phyloP scores from a whole-genome alignment of 2,329 filamentous ascomycete species.

The Penicillium sp. region DNA sequence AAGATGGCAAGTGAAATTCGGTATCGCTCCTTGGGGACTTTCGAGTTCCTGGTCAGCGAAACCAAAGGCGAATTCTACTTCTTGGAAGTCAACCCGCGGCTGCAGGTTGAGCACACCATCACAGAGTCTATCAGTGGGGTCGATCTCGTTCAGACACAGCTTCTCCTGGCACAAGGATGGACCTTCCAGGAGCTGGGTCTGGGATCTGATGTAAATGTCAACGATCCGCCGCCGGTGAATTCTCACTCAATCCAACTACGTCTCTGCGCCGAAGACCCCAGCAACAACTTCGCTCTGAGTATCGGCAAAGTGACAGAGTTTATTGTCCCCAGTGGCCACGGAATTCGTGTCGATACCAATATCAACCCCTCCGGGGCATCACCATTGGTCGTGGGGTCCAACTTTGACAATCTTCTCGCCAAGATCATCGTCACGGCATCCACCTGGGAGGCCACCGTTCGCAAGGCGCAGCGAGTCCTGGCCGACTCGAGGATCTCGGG shows the following conservation, averaged over 20 bases:
- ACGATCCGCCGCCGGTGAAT: slow-evolving; percentile 40
- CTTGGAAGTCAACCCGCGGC: slow-evolving; percentile 61
- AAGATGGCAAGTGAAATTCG: slow-evolving; percentile 45
- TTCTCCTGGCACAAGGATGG: slow-evolving; percentile 56
- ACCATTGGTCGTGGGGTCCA: slow-evolving; percentile 49
- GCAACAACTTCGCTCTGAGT: slow-evolving; percentile 57
- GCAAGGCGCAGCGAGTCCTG: slow-evolving; percentile 58
- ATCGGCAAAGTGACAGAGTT: slow-evolving; percentile 61
- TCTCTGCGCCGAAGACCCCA: slow-evolving; percentile 59
- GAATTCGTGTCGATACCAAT: slow-evolving; percentile 60
- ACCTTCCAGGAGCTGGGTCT: slow-evolving; percentile 42
- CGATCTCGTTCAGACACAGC: slow-evolving; percentile 59
- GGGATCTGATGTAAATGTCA: slow-evolving; percentile 30
- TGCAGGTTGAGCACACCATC: slow-evolving; percentile 65
- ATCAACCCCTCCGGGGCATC: slow-evolving; percentile 46
- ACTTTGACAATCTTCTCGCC: slow-evolving; percentile 62
- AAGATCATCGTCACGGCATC: slow-evolving; percentile 61
- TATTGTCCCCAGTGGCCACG: slow-evolving; percentile 58
- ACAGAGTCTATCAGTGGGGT: slow-evolving; percentile 57
- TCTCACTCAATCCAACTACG: slow-evolving; percentile 57
- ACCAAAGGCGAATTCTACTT: slow-evolving; percentile 56
- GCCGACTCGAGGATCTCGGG: slow-evolving; percentile 58
- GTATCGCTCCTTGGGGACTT: slow-evolving; percentile 63
- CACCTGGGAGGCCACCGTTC: slow-evolving; percentile 54
- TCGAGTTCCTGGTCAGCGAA: slow-evolving; percentile 63